Conservation (phyloP, 208 protist species). For the Angomonas deanei region DNA sequence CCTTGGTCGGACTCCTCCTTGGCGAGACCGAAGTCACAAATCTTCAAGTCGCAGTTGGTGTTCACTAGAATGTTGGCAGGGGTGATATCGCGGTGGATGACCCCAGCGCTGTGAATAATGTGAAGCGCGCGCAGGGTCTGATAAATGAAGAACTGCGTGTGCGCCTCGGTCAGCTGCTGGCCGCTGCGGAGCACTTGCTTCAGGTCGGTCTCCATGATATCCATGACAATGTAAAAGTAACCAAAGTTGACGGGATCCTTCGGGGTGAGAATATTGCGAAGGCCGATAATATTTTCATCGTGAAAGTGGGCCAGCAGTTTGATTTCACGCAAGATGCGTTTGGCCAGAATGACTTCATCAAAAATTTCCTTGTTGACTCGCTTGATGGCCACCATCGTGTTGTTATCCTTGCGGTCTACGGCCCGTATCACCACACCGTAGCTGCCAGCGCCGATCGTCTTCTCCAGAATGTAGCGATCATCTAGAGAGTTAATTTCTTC, state of each 20-base stretch:
- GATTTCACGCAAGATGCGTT: conserved; percentile 94
- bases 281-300: conserved; percentile 89
- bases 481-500: conserved; percentile 73
- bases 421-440: conserved; percentile 90
- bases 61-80: conserved; percentile 95
- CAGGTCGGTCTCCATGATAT: conserved; percentile 96
- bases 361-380: conserved; percentile 95
- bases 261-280: conserved; percentile 84
- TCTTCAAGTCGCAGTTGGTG: conserved; percentile 96
- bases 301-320: conserved; percentile 89
- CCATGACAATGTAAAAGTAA: conserved; percentile 93
- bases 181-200: conserved; percentile 91
- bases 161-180: conserved; percentile 89
- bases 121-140: conserved; percentile 92
- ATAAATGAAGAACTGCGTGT: conserved; percentile 96
- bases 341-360: conserved; percentile 86
- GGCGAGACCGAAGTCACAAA: conserved; percentile 93
- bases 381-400: conserved; percentile 91
- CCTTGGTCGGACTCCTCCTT: conserved; percentile 85
- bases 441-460: conserved; percentile 86
- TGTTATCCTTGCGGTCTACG: conserved; percentile 54
- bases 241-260: conserved; percentile 63
- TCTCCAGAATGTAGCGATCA: conserved; percentile 82
- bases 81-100: conserved; percentile 96
- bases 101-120: conserved; percentile 91